Evolutionary conservation across 164 flowering plant species (phyloP).

Genomic region (Piper longum): DNA sequence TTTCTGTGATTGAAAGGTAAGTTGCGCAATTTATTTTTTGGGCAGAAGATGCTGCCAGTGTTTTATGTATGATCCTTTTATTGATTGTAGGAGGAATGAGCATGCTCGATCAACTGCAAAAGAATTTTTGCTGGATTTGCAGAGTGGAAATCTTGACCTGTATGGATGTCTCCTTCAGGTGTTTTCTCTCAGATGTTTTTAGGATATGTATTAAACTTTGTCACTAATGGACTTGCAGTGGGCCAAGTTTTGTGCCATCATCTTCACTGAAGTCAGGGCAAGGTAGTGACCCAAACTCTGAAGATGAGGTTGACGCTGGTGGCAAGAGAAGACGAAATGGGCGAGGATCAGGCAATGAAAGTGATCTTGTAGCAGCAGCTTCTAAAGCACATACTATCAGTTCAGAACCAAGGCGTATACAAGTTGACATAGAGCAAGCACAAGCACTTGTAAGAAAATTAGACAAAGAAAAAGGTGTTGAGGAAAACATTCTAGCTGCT

Average conservation of each 20-base stretch:
- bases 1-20: conserved; percentile 84
- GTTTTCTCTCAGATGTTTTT: not conserved
- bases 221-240: conserved; percentile 32
- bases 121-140: conserved; percentile 73
- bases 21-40: not conserved
- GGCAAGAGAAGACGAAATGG: conserved; percentile 75
- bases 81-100: conserved; percentile 72
- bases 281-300: conserved; percentile 67
- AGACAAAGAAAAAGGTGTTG: conserved; percentile 80
- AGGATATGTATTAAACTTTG: not conserved
- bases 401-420: conserved; percentile 70
- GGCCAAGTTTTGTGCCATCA: conserved; percentile 54
- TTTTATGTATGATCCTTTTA: not conserved
- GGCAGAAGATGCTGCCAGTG: not conserved
- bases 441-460: conserved; percentile 76
- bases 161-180: conserved; percentile 19
- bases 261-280: conserved; percentile 54
- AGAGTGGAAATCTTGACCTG: conserved; percentile 79
- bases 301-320: conserved; percentile 53
- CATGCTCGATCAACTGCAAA: conserved; percentile 60
- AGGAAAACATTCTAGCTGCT: conserved; percentile 53
- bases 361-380: conserved; percentile 56
- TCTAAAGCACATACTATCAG: conserved; percentile 82
- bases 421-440: conserved; percentile 65
- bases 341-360: conserved; percentile 49